Conservation (phyloP, 495 filamentous ascomycete species). For the Lentithecium fluviatile region DNA sequence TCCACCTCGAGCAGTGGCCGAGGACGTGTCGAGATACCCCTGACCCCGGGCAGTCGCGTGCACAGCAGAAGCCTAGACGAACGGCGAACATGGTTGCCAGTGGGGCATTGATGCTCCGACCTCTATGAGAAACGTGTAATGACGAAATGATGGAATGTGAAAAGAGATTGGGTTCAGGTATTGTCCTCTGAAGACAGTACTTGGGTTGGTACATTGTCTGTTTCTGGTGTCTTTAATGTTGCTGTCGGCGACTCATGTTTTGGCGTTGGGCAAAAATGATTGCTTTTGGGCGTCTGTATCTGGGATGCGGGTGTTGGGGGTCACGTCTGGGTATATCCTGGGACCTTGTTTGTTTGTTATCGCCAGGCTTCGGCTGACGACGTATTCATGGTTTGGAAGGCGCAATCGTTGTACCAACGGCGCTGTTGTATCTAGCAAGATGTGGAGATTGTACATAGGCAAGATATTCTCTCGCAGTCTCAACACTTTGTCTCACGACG, state of each 20-base stretch:
- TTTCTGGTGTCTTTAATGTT: too few relatives aligned
- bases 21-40: conserved; percentile 61
- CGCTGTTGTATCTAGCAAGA: too few relatives aligned
- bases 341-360: background rate
- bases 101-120: conserved; percentile 33
- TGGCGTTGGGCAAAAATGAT: conserved; percentile 2
- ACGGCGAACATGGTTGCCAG: conserved; percentile 45
- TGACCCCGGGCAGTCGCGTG: conserved; percentile 67
- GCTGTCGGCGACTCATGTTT: too few relatives aligned
- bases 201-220: too few relatives aligned
- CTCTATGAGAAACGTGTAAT: conserved; percentile 4
- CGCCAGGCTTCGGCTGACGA: background rate
- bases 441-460: too few relatives aligned
- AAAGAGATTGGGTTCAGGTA: background rate
- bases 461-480: too few relatives aligned
- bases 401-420: too few relatives aligned
- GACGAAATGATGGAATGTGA: conserved; percentile 15
- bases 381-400: too few relatives aligned
- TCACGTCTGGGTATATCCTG: conserved; percentile 12
- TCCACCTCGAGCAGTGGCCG: conserved; percentile 30
- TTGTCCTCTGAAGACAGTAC: background rate
- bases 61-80: conserved; percentile 65
- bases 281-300: conserved; percentile 1
- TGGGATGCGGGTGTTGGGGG: conserved; percentile 1
- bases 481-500: too few relatives aligned